A percentile compares a stretch with the other conserved stretches of the same genome.
Conservation (phyloP, 2,329 filamentous ascomycete genomes). For the Sporothrix phasma region DNA sequence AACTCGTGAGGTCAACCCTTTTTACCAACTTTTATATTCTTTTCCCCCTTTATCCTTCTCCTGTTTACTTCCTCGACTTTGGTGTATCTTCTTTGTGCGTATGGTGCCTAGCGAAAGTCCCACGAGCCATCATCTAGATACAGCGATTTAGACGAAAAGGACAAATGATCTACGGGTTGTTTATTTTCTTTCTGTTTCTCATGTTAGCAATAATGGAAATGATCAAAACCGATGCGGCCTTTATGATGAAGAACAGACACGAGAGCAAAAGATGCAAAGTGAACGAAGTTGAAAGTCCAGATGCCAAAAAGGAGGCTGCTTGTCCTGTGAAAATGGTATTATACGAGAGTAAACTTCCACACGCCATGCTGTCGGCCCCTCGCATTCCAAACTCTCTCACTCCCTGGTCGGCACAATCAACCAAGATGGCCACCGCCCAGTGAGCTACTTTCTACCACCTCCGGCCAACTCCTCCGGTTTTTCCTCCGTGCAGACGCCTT, state of each 20-base stretch:
- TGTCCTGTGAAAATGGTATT: not conserved
- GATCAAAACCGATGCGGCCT: not conserved
- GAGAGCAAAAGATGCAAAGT: not conserved
- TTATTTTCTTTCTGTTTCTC: not conserved
- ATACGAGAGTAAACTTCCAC: not conserved
- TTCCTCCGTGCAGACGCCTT: not conserved
- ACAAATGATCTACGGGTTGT: not conserved
- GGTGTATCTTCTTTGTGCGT: not conserved
- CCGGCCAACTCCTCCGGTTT: not conserved
- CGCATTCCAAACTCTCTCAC: not conserved
- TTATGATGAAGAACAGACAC: no score
- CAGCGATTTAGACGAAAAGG: slow-evolving; percentile 8
- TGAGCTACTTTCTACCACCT: not conserved
- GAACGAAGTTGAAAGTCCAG: not conserved
- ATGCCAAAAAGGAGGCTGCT: not conserved
- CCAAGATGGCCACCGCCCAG: not conserved
- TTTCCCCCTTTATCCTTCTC: not conserved
- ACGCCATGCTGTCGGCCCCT: not conserved
- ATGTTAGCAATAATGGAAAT: slow-evolving; percentile 10
- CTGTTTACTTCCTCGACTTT: not conserved
- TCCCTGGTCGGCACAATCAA: not conserved
- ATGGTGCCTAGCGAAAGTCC: not conserved
- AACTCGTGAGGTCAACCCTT: not conserved
- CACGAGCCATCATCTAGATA: slow-evolving; percentile 6
- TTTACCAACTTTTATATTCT: not conserved